Conservation (phyloP, 148 eudicot genomes). For the Vaccinium darrowii region DNA sequence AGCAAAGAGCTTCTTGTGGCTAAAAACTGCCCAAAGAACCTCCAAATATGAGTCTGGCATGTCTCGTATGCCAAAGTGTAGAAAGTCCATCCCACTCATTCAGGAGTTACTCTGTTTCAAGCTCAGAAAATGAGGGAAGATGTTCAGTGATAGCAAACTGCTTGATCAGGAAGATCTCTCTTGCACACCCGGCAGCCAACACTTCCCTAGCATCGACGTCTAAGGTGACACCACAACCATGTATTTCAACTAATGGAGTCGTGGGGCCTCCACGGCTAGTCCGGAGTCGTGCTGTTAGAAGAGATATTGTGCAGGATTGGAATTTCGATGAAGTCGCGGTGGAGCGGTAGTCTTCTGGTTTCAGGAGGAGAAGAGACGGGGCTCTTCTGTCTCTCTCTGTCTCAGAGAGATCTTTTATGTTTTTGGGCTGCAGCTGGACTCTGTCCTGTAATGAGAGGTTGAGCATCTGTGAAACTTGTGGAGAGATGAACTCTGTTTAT, state of each 20-base stretch:
- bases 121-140: conserved; percentile 83
- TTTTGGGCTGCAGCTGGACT: conserved; percentile 10
- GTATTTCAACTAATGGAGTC: conserved; percentile 31
- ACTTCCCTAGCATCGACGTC: conserved; percentile 49
- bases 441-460: conserved; percentile 11
- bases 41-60: conserved; percentile 75
- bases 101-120: conserved; percentile 87
- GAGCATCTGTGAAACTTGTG: conserved; percentile 13
- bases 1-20: conserved; percentile 8
- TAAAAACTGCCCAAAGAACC: conserved; percentile 14
- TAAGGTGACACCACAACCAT: conserved; percentile 87
- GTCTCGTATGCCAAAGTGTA: conserved; percentile 83
- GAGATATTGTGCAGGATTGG: conserved; percentile 85
- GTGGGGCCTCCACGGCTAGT: conserved; percentile 68
- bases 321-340: conserved; percentile 60
- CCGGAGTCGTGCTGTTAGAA: conserved; percentile 73
- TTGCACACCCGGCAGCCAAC: conserved; percentile 41
- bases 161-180: conserved; percentile 44
- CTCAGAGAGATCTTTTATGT: conserved; percentile 2
- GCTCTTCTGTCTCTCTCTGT: background rate
- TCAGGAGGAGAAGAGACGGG: background rate
- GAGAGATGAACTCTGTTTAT: conserved; percentile 6
- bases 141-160: conserved; percentile 72
- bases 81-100: conserved; percentile 87
- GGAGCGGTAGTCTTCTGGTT: conserved; percentile 29